A percentile compares a stretch with the other conserved stretches of the same genome.
phyloP scores from a whole-genome alignment of 2,329 filamentous ascomycete species.

The Talaromyces sp. region DNA sequence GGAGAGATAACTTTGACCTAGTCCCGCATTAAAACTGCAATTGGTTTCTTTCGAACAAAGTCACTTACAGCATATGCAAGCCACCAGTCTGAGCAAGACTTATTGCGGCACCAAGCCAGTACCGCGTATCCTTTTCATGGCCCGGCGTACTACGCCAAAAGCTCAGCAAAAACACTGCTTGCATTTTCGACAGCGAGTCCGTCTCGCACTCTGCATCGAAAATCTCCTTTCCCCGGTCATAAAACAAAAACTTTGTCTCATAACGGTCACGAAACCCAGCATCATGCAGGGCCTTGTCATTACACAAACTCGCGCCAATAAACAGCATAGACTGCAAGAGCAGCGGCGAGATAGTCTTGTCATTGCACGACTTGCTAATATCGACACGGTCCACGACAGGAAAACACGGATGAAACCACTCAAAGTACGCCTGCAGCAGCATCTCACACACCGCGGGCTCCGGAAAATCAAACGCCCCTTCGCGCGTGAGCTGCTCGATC shows the following conservation, averaged over 20 bases:
- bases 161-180: constrained; percentile 51
- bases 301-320: constrained; percentile 50
- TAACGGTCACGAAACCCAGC: constrained; percentile 47
- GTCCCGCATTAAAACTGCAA: not conserved
- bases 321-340: constrained; percentile 52
- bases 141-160: constrained; percentile 50
- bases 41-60: not conserved
- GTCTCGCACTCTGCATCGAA: constrained; percentile 52
- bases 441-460: constrained; percentile 37
- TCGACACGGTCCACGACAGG: constrained; percentile 48
- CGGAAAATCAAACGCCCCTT: constrained; percentile 44
- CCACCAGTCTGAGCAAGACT: constrained; percentile 46
- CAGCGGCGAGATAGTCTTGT: constrained; percentile 43
- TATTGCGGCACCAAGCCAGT: constrained; percentile 49
- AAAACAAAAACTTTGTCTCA: constrained; percentile 47
- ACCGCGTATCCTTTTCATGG: constrained; percentile 45
- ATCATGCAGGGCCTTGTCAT: constrained; percentile 38
- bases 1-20: constrained; percentile 27
- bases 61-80: constrained; percentile 29
- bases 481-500: constrained; percentile 32
- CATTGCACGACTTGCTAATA: constrained; percentile 35
- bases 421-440: constrained; percentile 49
- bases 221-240: constrained; percentile 46
- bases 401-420: constrained; percentile 54
- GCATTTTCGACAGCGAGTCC: constrained; percentile 46